These are phyloP conservation scores for Botrytis sinoallii DNA, from an alignment of 2,329 filamentous ascomycete species.

Conservation along the genomic window DNA sequence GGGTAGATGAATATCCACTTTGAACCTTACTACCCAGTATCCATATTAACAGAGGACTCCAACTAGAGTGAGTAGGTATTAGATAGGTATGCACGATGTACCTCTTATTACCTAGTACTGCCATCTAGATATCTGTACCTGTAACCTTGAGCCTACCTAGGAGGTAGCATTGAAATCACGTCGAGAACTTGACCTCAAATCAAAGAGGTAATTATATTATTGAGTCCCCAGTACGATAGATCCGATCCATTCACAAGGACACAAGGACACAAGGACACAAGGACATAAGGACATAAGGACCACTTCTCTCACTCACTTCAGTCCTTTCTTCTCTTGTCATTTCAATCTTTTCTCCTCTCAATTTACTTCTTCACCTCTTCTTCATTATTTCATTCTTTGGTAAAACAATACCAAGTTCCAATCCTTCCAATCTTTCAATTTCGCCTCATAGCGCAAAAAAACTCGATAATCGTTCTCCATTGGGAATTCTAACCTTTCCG, in stretches of 20 bases:
- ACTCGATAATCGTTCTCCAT: not conserved
- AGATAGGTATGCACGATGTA: too few relatives aligned
- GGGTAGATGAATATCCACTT: not conserved
- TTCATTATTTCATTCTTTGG: not conserved
- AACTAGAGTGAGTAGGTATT: not conserved
- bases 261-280: not conserved
- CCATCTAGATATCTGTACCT: not conserved
- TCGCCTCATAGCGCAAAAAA: not conserved
- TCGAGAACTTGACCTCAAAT: not conserved
- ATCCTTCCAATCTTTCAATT: not conserved
- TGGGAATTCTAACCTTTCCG: conserved; percentile 1
- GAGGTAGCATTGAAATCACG: not conserved
- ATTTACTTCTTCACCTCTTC: not conserved
- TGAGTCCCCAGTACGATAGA: not conserved
- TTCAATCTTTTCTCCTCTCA: not conserved
- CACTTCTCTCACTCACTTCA: not conserved
- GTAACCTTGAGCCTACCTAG: not conserved
- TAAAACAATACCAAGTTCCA: not conserved
- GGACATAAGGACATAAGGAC: not conserved
- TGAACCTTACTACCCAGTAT: not conserved
- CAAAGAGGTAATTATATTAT: not conserved
- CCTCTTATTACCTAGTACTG: too few relatives aligned
- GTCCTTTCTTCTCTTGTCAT: not conserved
- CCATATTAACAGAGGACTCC: not conserved
- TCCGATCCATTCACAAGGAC: not conserved